Evolutionary conservation across 2,329 filamentous ascomycete genomes (phyloP).

Genomic region (Fusarium clavum): DNA sequence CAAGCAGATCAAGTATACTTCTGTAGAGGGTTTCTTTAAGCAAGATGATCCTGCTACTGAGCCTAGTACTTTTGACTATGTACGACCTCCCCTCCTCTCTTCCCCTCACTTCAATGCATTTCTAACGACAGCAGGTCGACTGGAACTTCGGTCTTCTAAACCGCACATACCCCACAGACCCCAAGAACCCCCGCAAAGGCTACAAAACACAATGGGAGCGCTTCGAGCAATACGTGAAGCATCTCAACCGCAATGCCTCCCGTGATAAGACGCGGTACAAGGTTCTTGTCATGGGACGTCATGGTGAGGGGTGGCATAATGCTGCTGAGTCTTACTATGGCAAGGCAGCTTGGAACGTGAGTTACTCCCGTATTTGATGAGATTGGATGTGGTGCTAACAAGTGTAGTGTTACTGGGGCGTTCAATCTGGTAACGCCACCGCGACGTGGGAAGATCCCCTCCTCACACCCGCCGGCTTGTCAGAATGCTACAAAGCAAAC

Average conservation of each 20-base stretch:
- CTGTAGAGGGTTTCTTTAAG: slow-evolving; percentile 71
- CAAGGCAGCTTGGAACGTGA: slow-evolving; percentile 75
- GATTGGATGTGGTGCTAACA: background rate
- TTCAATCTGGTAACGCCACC: slow-evolving; percentile 72
- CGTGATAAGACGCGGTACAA: slow-evolving; percentile 67
- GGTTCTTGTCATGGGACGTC: slow-evolving; percentile 75
- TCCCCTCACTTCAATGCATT: background rate
- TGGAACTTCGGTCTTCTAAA: slow-evolving; percentile 75
- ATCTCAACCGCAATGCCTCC: slow-evolving; percentile 62
- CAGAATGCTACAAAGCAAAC: slow-evolving; percentile 69
- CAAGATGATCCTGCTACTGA: slow-evolving; percentile 71
- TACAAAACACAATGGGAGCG: slow-evolving; percentile 71
- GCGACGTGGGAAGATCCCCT: slow-evolving; percentile 72
- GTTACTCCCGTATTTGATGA: slow-evolving; percentile 39
- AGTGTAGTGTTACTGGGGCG: slow-evolving; percentile 71
- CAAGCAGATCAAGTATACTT: slow-evolving; percentile 67
- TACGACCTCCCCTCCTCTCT: slow-evolving; percentile 49
- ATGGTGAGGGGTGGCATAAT: slow-evolving; percentile 76
- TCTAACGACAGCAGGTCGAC: slow-evolving; percentile 57
- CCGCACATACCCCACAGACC: slow-evolving; percentile 69
- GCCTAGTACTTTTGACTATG: slow-evolving; percentile 71
- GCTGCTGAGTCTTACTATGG: slow-evolving; percentile 74
- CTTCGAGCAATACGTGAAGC: slow-evolving; percentile 68
- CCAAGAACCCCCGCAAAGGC: slow-evolving; percentile 49
- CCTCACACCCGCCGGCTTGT: slow-evolving; percentile 67